A percentile compares a stretch with the other conserved stretches of the same genome.
These are phyloP conservation scores for Wallacemonas sp. DNA, from an alignment of 208 protist species.

Conservation along the genomic window DNA sequence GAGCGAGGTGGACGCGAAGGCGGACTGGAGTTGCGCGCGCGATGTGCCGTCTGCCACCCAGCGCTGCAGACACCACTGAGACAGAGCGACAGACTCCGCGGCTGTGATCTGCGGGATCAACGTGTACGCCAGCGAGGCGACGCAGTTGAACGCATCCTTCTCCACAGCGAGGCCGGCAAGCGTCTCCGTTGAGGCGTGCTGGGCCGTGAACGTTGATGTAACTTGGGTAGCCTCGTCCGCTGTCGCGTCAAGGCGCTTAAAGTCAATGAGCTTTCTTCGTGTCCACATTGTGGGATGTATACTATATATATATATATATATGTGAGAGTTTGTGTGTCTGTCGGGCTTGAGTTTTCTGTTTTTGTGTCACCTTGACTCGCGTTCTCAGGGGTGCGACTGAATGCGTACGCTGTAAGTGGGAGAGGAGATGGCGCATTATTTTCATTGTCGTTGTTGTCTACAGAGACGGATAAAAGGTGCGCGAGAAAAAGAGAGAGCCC, in stretches of 20 bases:
- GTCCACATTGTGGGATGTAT: no score
- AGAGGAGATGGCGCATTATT: no score
- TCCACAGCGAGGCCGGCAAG: conserved; percentile 15
- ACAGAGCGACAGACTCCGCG: conserved; percentile 12
- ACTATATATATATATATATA: no score
- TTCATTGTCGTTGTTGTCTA: no score
- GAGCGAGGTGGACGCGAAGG: conserved; percentile 8
- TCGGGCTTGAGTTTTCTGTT: no score
- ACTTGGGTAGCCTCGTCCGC: conserved; percentile 14
- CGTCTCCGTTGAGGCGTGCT: conserved; percentile 3
- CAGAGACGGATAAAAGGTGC: no score
- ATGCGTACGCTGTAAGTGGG: no score
- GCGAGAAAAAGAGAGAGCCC: no score
- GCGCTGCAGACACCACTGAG: conserved; percentile 25
- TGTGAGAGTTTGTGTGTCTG: no score
- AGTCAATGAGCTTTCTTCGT: conserved; percentile 28
- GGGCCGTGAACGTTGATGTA: conserved; percentile 15
- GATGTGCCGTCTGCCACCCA: conserved; percentile 28
- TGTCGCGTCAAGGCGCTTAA: conserved; percentile 2
- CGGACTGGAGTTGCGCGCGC: not conserved
- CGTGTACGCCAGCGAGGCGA: conserved; percentile 54
- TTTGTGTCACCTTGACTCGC: no score
- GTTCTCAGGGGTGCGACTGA: no score
- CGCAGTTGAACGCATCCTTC: conserved; percentile 46
- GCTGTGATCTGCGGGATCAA: conserved; percentile 45